Evolutionary conservation across 331 rosid species (phyloP).

Genomic region (Pyracantha coccinea): DNA sequence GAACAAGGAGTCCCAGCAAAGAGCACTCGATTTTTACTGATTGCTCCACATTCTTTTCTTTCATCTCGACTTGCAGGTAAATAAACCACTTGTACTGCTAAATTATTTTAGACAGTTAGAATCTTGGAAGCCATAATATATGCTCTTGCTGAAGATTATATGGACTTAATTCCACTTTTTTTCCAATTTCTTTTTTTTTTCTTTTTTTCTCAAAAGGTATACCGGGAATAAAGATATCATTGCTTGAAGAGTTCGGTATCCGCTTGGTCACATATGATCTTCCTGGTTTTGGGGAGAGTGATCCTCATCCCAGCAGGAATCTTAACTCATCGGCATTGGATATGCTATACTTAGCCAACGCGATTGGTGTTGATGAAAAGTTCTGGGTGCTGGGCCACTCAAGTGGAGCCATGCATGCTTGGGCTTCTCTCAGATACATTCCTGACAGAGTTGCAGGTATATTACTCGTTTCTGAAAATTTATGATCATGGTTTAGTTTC

Average conservation of each 20-base stretch:
- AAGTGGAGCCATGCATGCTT: slow-evolving; percentile 80
- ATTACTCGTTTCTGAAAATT: neutral
- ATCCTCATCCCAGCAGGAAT: slow-evolving; percentile 75
- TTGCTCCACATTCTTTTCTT: slow-evolving; percentile 83
- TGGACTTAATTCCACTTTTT: neutral
- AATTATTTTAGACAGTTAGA: neutral
- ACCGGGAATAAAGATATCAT: slow-evolving; percentile 60
- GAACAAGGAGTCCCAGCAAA: slow-evolving; percentile 69
- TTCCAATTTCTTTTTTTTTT: neutral
- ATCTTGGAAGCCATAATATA: neutral
- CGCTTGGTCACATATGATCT: slow-evolving; percentile 84
- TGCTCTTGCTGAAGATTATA: neutral
- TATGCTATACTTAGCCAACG: slow-evolving; percentile 58
- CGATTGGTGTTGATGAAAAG: slow-evolving; percentile 60
- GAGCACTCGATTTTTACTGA: slow-evolving; percentile 58
- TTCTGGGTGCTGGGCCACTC: slow-evolving; percentile 92
- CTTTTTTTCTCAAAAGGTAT: slow-evolving; percentile 40
- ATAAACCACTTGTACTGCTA: neutral
- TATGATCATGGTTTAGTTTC: neutral
- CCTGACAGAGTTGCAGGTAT: slow-evolving; percentile 88
- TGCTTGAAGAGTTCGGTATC: slow-evolving; percentile 83
- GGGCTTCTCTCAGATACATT: slow-evolving; percentile 85
- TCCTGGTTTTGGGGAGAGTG: slow-evolving; percentile 99
- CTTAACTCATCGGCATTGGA: slow-evolving; percentile 83
- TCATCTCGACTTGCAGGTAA: slow-evolving; percentile 85